phyloP scores from a whole-genome alignment of 1,139 yeast genomes.

The Debaryomyces nepalensis region DNA sequence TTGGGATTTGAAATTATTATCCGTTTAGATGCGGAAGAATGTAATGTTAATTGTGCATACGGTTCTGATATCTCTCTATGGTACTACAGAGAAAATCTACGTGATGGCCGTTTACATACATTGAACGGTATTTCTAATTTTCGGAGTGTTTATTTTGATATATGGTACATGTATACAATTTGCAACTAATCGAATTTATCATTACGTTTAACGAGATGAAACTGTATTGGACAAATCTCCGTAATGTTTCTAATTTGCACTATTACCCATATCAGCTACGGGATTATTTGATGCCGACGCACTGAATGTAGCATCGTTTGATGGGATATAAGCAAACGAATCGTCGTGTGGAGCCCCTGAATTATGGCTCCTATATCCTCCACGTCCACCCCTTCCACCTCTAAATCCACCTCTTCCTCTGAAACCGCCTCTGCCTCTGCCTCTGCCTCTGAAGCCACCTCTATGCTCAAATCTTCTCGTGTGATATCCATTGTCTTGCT shows the following conservation, averaged over 20 bases:
- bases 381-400: slow-evolving; percentile 30
- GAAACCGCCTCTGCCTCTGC: slow-evolving; percentile 30
- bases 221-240: background rate
- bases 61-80: too few relatives aligned
- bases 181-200: background rate
- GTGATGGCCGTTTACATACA: too few relatives aligned
- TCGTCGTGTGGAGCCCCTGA: slow-evolving; percentile 16
- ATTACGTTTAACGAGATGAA: background rate
- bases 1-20: too few relatives aligned
- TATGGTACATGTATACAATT: too few relatives aligned
- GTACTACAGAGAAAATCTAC: too few relatives aligned
- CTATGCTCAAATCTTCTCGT: slow-evolving; percentile 27
- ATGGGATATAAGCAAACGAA: slow-evolving; percentile 25
- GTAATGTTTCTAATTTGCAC: slow-evolving; percentile 2
- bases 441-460: slow-evolving; percentile 34
- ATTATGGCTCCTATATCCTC: slow-evolving; percentile 21
- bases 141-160: too few relatives aligned
- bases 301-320: slow-evolving; percentile 24
- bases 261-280: slow-evolving; percentile 16
- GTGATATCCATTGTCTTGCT: slow-evolving; percentile 25
- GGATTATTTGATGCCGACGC: slow-evolving; percentile 24
- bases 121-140: too few relatives aligned
- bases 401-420: slow-evolving; percentile 34
- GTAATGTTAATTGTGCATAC: too few relatives aligned
- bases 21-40: too few relatives aligned